A percentile compares a stretch with the other conserved stretches of the same genome.
phyloP scores from a whole-genome alignment of 495 filamentous ascomycete species.

The Clavariopsis aquatica region DNA sequence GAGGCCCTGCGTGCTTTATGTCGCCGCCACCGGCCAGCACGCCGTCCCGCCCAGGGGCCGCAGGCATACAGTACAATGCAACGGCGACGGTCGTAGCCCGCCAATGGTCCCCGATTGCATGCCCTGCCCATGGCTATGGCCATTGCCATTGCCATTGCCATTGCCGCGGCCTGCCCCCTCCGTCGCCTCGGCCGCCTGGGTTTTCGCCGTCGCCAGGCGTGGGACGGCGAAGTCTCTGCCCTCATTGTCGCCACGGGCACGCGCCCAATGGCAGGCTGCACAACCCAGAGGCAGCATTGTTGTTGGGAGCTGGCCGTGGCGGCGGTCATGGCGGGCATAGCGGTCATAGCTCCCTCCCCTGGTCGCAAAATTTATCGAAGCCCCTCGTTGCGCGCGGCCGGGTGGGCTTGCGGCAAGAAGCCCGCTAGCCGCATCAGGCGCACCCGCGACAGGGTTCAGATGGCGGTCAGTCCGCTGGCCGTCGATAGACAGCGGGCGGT shows the following conservation, averaged over 20 bases:
- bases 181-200: neutral
- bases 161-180: neutral
- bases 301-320: slow-evolving; percentile 19
- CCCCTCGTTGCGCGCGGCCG: slow-evolving; percentile 13
- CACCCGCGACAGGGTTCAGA: slow-evolving; percentile 8
- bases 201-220: neutral
- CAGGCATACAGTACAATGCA: neutral
- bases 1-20: neutral
- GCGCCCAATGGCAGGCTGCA: neutral
- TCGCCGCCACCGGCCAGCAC: slow-evolving; percentile 1
- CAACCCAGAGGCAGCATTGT: slow-evolving; percentile 26
- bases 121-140: no score
- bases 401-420: slow-evolving; percentile 27
- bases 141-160: neutral
- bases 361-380: slow-evolving; percentile 28
- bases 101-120: slow-evolving; percentile 9
- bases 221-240: slow-evolving; percentile 1
- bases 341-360: slow-evolving; percentile 2
- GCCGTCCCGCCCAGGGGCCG: neutral
- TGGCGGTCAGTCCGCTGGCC: slow-evolving; percentile 23
- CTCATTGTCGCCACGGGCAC: neutral
- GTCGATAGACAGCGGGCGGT: slow-evolving; percentile 21
- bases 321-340: slow-evolving; percentile 35
- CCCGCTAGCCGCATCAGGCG: slow-evolving; percentile 18
- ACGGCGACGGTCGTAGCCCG: slow-evolving; percentile 1